Base-by-base conservation (phyloP, 2,329 filamentous ascomycete species). In the Neopestalotiopsis clavispora region DNA sequence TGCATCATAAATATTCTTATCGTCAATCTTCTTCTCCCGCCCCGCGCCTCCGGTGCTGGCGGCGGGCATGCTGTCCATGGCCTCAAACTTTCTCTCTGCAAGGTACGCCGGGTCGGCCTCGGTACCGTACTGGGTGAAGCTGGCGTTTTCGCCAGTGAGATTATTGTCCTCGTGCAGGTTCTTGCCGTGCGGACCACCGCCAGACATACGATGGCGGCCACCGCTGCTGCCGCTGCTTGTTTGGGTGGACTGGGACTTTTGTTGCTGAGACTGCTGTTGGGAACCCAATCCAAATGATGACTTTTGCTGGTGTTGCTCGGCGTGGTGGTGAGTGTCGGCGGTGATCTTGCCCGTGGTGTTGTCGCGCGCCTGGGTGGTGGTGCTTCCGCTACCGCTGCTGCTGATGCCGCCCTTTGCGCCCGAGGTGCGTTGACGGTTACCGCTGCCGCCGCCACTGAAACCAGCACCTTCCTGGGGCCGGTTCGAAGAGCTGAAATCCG, bases 1-100 rank as follows among this genome's bases (percentile, higher is more conserved):
- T 6, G 67, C 73, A 13, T 69, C 72, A 45, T 73, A 78, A 14
- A 69, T 60, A 4, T 73, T 74, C 68, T 76, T 66, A 5, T 68
- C 69, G 38, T 75, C 72, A n/a, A 72, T 40, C 1, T 57, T 74
- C 77, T 83, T 52, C 78, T 88, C 38, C 80, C 84, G 6, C n/a
- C 59, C 59, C 32, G 34, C 59, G 83, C 85, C 17, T 81, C 86
- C 73, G 80, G 83, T 74, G 76, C 85, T 69, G 84, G 88, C 2
- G 82, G 90, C 72, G 82, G 86, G 67, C 87, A 90, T 61, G 76
- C 89, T 17, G 84, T 90, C n/a, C 84, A 87, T 1, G 74, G 81
- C 67, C 4, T 57, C 42, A 42, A 87, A 80, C 71, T 82, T 81
- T 56, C 78, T 71, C 76, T 86, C 85, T 4, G 85, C 85, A 52